These are phyloP conservation scores for Calonectria pauciramosa DNA, from an alignment of 2,329 filamentous ascomycete genomes.

Conservation along the genomic window DNA sequence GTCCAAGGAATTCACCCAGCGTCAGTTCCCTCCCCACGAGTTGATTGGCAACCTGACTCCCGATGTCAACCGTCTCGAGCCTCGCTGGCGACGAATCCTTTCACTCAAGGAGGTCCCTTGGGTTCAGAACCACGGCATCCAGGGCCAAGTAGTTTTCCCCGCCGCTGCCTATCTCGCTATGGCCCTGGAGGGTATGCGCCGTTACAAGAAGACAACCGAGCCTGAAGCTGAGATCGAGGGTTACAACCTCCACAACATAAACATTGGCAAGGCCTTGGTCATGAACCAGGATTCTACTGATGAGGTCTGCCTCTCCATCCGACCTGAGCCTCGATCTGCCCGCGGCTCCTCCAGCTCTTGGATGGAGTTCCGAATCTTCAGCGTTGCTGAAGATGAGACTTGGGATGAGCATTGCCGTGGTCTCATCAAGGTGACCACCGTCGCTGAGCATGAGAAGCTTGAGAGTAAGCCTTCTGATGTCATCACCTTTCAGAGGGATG, in stretches of 20 bases:
- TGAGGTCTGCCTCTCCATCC: conserved; percentile 22
- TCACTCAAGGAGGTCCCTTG: conserved; percentile 65
- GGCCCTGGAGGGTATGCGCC: conserved; percentile 56
- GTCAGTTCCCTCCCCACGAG: conserved; percentile 24
- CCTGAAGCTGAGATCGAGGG: conserved; percentile 10
- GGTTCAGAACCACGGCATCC: conserved; percentile 68
- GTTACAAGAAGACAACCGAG: conserved; percentile 25
- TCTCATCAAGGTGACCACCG: conserved; percentile 17
- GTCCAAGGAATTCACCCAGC: conserved; percentile 12
- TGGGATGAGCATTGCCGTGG: conserved; percentile 30
- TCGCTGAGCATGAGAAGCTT: not conserved
- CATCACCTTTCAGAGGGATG: conserved; percentile 1
- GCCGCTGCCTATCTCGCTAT: conserved; percentile 60
- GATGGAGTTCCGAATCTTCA: conserved; percentile 32
- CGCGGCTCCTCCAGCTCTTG: conserved; percentile 20
- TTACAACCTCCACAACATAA: conserved; percentile 27
- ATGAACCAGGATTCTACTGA: conserved; percentile 12
- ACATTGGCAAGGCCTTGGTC: conserved; percentile 25
- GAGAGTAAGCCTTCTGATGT: conserved; percentile 9
- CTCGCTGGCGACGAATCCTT: conserved; percentile 63
- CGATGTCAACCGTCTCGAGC: conserved; percentile 37
- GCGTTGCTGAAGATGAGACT: not conserved
- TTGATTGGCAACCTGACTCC: conserved; percentile 20
- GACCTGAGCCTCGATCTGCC: conserved; percentile 27
- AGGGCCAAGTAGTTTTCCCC: conserved; percentile 63